These are phyloP conservation scores for Chaetomium strumarium DNA, from an alignment of 2,329 filamentous ascomycete genomes.

Conservation along the genomic window DNA sequence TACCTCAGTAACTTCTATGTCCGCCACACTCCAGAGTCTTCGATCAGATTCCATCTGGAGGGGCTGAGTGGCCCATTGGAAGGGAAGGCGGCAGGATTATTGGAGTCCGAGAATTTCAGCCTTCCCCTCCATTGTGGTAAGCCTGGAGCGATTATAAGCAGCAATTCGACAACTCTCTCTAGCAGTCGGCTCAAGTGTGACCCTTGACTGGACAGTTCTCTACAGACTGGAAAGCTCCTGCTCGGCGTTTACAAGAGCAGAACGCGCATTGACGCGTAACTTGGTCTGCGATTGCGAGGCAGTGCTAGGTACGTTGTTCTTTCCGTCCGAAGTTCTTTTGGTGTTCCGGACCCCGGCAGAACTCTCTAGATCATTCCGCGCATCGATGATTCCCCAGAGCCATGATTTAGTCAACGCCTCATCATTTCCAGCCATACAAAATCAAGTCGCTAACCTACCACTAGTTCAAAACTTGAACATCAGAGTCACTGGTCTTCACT, in stretches of 20 bases:
- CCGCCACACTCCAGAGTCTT: slow-evolving; percentile 28
- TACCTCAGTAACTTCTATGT: slow-evolving; percentile 18
- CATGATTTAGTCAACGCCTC: no score
- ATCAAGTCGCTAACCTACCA: background rate
- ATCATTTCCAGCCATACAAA: background rate
- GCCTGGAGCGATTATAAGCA: slow-evolving; percentile 22
- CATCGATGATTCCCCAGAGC: background rate
- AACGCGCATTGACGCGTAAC: background rate
- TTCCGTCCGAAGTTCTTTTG: background rate
- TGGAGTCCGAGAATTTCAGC: slow-evolving; percentile 25
- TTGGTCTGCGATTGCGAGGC: background rate
- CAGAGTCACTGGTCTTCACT: background rate
- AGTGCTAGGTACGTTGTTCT: slow-evolving; percentile 1
- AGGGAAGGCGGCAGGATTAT: slow-evolving; percentile 24
- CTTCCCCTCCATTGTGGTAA: slow-evolving; percentile 20
- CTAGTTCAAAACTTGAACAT: background rate
- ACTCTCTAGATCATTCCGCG: slow-evolving; percentile 10
- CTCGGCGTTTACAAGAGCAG: background rate
- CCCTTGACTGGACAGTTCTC: slow-evolving; percentile 10
- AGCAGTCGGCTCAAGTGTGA: slow-evolving; percentile 4
- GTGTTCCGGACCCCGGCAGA: slow-evolving; percentile 6
- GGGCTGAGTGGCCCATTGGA: slow-evolving; percentile 23
- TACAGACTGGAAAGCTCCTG: background rate
- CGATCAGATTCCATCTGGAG: slow-evolving; percentile 28
- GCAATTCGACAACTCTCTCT: slow-evolving; percentile 14